Base-by-base conservation (phyloP, 2,329 filamentous ascomycete species). In the Ascochyta pisi region DNA sequence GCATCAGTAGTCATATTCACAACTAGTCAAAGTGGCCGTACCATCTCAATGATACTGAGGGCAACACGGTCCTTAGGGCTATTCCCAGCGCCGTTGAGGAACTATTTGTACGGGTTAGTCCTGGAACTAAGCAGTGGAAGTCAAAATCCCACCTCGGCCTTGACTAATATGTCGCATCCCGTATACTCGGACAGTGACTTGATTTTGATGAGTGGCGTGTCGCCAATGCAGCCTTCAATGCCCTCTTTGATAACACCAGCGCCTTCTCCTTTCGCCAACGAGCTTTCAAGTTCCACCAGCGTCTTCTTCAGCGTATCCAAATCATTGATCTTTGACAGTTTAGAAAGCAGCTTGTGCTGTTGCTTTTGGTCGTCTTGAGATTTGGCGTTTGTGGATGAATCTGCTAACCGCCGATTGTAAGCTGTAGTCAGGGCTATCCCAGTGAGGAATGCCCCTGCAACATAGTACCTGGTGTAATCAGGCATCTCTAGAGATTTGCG, bases 51-150 rank as follows among this genome's bases (percentile, higher is more conserved):
- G 82, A 98, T 96, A 77, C 85, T 90, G 34, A 98, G 83, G 1
- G 95, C 95, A 13, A 99, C 95, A 49, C 95, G 86, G 77, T 99
- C 95, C 77, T 99, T 99, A 37, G 95, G 93, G 65, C 90, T 95
- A 67, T 91, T 91, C 15, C 95, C 95, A 3, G 93, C 94, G 45
- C 93, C 95, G 78, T 99, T 98, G 50, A 99, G 84, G 71, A 96
- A 96, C 83, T 84, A 22, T 46, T 27, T 2, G 41, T 9, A 1
- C 3, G 4, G 4, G 51, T 64, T 43, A 66, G 54, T 23, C n/a
- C 6, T 26, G 3, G 31, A 4, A 9, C 13, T 12, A 12, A 22
- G 37, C n/a, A 13, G 4, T 1, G 37, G 9, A n/a, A 9, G 15
- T 13, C n/a, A 3, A n/a, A 26, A 40, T 9, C 31, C 26, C 75